Evolutionary conservation across 208 protist species (phyloP), one percentile per base, ranked within the genome.

Genomic region (Trypanosoma boissoni): DNA sequence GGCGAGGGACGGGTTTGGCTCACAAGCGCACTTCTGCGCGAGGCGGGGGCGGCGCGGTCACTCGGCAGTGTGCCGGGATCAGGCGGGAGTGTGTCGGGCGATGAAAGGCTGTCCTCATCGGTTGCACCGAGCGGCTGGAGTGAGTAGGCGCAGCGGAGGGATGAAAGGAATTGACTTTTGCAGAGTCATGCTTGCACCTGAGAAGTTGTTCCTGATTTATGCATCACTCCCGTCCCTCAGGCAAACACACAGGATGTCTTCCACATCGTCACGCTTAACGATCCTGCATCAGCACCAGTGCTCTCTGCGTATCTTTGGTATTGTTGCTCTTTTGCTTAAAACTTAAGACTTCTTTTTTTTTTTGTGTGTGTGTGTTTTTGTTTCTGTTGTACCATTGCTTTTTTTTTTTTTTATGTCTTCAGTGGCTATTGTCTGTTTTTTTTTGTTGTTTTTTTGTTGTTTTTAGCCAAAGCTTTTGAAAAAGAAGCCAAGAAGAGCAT

Each of bases 301-400:
- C 1, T 14, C 41, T 28, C 43, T 42, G 41, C 53, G 51, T 62
- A 12, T 42, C 45, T 24, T 51, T 53, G 14, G 51, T 41, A 7
- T 32, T 59, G 2, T 62, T 62, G 14, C 27, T 42, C 29, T 52
- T 36, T 45, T n/a, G 23, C 20, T 29, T n/a, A n/a, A n/a, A n/a
- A n/a, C n/a, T 12, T 39, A 6, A 39, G 12, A 39, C 6, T 39
- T 12, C 34, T 39, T 39, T 39, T 39, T 39, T 39, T 12, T 39
- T 39, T 39, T 39, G 8, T 39, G 6, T 39, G 6, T 12, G 6
- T 39, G 12, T 39, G 8, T 12, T 16, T 39, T 12, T 39, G 12
- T 12, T 39, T 39, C 6, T 6, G 12, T 39, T 39, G 34, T 39
- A 16, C 12, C 12, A 12, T 6, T 39, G 8, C 34, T 12, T 6